Conservation (phyloP, 2,329 filamentous ascomycete genomes). For the Colletotrichum sp. region DNA sequence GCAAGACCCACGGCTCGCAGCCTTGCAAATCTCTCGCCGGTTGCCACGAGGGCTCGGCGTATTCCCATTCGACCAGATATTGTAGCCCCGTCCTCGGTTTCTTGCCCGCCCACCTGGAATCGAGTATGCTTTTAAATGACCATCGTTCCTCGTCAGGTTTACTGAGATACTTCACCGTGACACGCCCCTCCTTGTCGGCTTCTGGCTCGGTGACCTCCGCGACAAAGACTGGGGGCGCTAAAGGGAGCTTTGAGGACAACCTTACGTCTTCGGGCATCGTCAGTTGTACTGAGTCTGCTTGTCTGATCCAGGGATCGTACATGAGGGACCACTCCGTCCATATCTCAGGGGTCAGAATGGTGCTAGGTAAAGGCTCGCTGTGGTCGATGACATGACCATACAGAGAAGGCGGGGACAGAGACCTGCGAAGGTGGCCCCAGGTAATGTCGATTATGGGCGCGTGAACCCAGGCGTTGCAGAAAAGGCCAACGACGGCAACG, state of each 20-base stretch:
- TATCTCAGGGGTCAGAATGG: background rate
- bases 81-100: background rate
- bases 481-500: slow-evolving; percentile 4
- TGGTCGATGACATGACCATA: background rate
- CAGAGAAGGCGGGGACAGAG: background rate
- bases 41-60: slow-evolving; percentile 16
- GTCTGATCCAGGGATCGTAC: slow-evolving; percentile 12
- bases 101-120: slow-evolving; percentile 7
- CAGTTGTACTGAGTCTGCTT: background rate
- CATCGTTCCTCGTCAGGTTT: slow-evolving; percentile 15
- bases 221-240: background rate
- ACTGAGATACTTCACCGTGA: background rate
- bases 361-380: background rate
- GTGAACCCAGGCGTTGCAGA: slow-evolving; percentile 11
- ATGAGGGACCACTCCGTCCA: slow-evolving; percentile 16
- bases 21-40: slow-evolving; percentile 10
- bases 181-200: slow-evolving; percentile 3
- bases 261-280: background rate
- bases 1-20: slow-evolving; percentile 10
- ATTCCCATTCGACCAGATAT: slow-evolving; percentile 14
- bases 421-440: background rate
- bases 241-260: background rate
- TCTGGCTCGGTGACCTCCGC: slow-evolving; percentile 5
- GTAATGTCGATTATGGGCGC: background rate
- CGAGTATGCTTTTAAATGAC: slow-evolving; percentile 5